These are phyloP conservation scores for Thielaviopsis ethacetica DNA, from an alignment of 2,329 filamentous ascomycete genomes.

Conservation along the genomic window DNA sequence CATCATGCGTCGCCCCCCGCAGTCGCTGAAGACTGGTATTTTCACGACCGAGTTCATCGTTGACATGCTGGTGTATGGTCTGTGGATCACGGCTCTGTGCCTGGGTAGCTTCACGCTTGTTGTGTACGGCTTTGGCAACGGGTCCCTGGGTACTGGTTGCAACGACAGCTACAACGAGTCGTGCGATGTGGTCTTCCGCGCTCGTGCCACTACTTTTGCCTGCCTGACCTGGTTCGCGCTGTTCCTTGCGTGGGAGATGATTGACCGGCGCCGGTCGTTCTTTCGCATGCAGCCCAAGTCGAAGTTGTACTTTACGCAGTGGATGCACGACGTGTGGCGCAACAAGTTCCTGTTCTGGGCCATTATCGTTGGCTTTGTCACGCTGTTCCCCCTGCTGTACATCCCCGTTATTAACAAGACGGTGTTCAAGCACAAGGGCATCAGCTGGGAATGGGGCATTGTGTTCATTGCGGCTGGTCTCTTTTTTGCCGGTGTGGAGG, in stretches of 20 bases:
- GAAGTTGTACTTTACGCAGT: conserved; percentile 45
- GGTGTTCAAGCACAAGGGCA: conserved; percentile 44
- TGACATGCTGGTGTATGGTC: conserved; percentile 51
- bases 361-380: conserved; percentile 31
- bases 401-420: conserved; percentile 41
- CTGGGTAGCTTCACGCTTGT: conserved; percentile 47
- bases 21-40: conserved; percentile 42
- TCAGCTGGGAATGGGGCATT: conserved; percentile 47
- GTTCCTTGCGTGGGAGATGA: conserved; percentile 66
- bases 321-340: conserved; percentile 50
- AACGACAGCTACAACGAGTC: conserved; percentile 37
- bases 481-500: conserved; percentile 42
- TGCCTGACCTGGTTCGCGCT: conserved; percentile 62
- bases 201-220: conserved; percentile 56
- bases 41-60: conserved; percentile 50
- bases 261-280: conserved; percentile 55
- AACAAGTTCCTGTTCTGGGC: conserved; percentile 59
- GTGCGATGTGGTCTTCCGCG: conserved; percentile 52
- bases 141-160: conserved; percentile 40
- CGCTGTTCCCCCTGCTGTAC: conserved; percentile 37
- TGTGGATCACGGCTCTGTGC: conserved; percentile 51
- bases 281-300: conserved; percentile 55
- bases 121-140: conserved; percentile 45
- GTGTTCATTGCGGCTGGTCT: conserved; percentile 36
- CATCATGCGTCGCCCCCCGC: conserved; percentile 52